These are phyloP conservation scores for Kodamaea arcana DNA, from an alignment of 1,139 yeast genomes.

Conservation along the genomic window DNA sequence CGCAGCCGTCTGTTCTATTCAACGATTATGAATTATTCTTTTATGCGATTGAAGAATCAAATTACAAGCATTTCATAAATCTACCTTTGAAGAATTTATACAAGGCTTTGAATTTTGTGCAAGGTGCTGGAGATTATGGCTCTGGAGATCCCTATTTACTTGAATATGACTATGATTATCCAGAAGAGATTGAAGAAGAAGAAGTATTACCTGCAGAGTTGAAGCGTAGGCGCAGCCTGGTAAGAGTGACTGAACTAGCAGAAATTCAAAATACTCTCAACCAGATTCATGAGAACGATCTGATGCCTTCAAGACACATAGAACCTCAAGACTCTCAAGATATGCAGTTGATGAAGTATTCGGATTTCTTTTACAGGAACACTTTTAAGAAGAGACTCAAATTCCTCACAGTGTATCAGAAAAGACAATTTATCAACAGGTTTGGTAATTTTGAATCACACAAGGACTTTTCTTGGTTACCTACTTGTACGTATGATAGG, in stretches of 20 bases:
- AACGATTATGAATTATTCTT: slow-evolving; percentile 42
- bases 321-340: neutral
- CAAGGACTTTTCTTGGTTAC: slow-evolving; percentile 17
- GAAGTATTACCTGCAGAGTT: neutral
- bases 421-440: slow-evolving; percentile 43
- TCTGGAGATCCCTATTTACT: slow-evolving; percentile 28
- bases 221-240: neutral
- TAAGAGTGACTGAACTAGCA: slow-evolving; percentile 13
- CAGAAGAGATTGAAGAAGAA: slow-evolving; percentile 5
- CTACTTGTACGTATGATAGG: slow-evolving; percentile 31
- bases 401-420: slow-evolving; percentile 45
- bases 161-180: slow-evolving; percentile 21
- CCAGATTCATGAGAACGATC: neutral
- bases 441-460: slow-evolving; percentile 41
- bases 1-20: slow-evolving; percentile 40
- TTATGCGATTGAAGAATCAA: slow-evolving; percentile 40
- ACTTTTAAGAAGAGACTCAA: slow-evolving; percentile 39
- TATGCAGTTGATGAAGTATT: neutral
- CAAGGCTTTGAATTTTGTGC: slow-evolving; percentile 37
- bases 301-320: neutral
- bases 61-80: slow-evolving; percentile 40
- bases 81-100: slow-evolving; percentile 41
- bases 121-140: slow-evolving; percentile 30
- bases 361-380: slow-evolving; percentile 26
- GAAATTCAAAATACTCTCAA: neutral